Evolutionary conservation across 331 rosid species (phyloP), one percentile per base, ranked within the genome.

Genomic region (Telfairia occidentalis): DNA sequence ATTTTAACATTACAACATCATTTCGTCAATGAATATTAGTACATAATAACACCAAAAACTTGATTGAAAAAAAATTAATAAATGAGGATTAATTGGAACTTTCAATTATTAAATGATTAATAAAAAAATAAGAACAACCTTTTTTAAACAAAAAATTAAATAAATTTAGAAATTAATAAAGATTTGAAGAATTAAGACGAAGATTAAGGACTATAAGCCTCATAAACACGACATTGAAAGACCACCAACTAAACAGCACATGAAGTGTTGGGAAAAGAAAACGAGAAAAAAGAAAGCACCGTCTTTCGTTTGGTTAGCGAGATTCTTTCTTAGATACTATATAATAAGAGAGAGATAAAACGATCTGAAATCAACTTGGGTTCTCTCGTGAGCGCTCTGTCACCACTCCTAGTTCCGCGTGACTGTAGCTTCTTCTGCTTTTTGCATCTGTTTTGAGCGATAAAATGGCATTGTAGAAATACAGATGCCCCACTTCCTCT

Each of bases 311-410:
- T 1, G 0, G 35, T 13, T 12, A 2, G 35, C 18, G 2, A 46
- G 75, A 70, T 70, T 18, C 28, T 69, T 69, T 69, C 57, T 9
- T 13, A 2, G 26, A 70, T 45, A 15, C 75, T 70, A 71, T 71
- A 71, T 1, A 29, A 2, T 71, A 71, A 1, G 16, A 8, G 16
- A 46, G 13, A 16, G 34, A 45, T 46, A 34, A 23, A 16, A 21
- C 15, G 15, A 58, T 50, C 42, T 52, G 12, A 37, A 24, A 37
- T 74, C 52, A 52, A 19, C 21, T 11, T 73, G 70, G 54, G 42
- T 13, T 74, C 29, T 29, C 54, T 9, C 71, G 78, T 54, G 42
- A 75, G 7, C 9, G 10, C 78, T 26, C 70, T 16, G 78, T 58
- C 10, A 75, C 53, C 16, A 29, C 3, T 37, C 28, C 54, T 57